Percentiles rank a stretch among this genome's conserved stretches.
These are phyloP conservation scores for Nicotiana paniculata DNA, from an alignment of 257 asterid genomes.

Conservation along the genomic window DNA sequence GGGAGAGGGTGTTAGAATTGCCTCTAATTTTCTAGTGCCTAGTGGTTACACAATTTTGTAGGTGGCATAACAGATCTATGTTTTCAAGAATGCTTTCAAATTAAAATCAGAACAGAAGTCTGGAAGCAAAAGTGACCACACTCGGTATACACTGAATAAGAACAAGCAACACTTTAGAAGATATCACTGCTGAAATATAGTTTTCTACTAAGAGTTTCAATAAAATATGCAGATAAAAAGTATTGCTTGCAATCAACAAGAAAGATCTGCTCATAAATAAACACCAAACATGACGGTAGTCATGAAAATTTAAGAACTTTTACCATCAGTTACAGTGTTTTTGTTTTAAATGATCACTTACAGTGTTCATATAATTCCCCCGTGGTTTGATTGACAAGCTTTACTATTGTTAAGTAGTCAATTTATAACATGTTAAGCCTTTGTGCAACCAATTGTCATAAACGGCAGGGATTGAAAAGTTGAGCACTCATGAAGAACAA, in stretches of 20 bases:
- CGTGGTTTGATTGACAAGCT: neutral
- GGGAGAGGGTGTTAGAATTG: neutral
- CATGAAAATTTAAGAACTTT: neutral
- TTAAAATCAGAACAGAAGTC: constrained; percentile 1
- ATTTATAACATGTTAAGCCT: neutral
- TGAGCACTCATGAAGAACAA: neutral
- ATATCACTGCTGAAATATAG: neutral
- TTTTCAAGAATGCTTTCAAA: neutral
- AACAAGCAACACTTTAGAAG: neutral
- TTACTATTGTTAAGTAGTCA: neutral
- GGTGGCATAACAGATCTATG: neutral
- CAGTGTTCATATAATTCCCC: neutral
- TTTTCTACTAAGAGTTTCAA: neutral
- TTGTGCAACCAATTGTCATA: neutral
- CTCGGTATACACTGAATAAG: neutral
- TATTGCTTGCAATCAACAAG: neutral
- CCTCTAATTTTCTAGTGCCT: neutral
- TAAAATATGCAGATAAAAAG: neutral
- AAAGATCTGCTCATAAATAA: neutral
- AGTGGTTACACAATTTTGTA: constrained; percentile 4
- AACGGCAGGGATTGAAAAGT: neutral
- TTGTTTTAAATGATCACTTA: neutral
- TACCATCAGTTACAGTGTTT: neutral
- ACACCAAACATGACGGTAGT: neutral
- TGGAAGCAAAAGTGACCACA: neutral